phyloP scores from a whole-genome alignment of 1,139 yeast species.

The Ogataea hybrid region DNA sequence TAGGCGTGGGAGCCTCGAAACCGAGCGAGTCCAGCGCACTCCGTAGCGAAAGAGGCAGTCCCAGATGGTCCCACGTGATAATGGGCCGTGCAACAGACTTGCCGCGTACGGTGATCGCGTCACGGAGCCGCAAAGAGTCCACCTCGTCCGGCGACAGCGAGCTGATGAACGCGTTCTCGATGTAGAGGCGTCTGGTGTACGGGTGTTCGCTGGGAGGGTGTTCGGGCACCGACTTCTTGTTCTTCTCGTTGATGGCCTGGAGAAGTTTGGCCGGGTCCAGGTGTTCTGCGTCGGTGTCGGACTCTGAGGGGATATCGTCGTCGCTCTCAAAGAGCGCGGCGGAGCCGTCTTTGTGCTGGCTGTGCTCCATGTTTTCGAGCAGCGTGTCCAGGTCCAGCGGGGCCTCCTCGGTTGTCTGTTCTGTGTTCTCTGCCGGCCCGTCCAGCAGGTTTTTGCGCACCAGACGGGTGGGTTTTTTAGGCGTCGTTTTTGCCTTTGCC shows the following conservation, averaged over 20 bases:
- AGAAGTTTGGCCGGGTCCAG: constrained; percentile 21
- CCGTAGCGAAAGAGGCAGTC: constrained; percentile 62
- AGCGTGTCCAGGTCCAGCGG: constrained; percentile 4
- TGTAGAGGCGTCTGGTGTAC: constrained; percentile 63
- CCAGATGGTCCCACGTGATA: constrained; percentile 76
- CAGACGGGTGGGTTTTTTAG: constrained; percentile 12
- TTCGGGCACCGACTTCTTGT: constrained; percentile 43
- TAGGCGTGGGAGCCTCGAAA: constrained; percentile 73
- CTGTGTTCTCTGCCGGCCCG: constrained; percentile 5
- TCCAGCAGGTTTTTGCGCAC: constrained; percentile 19
- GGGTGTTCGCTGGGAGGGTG: constrained; percentile 43
- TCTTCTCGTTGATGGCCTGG: constrained; percentile 21
- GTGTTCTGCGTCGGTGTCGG: constrained; percentile 8
- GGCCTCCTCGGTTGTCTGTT: not conserved
- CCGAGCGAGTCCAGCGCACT: constrained; percentile 43
- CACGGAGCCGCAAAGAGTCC: constrained; percentile 51
- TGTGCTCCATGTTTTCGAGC: constrained; percentile 4
- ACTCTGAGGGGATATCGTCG: constrained; percentile 12
- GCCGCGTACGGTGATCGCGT: constrained; percentile 66
- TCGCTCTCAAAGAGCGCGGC: constrained; percentile 10
- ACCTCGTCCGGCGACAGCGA: constrained; percentile 51
- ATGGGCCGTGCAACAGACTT: constrained; percentile 63
- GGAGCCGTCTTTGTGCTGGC: constrained; percentile 11
- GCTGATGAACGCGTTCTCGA: constrained; percentile 57
- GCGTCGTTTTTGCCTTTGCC: constrained; percentile 9